Percentiles rank a stretch among this genome's conserved stretches.
These are phyloP conservation scores for Penicillium sclerotiorum DNA, from an alignment of 2,329 filamentous ascomycete genomes.

Conservation along the genomic window DNA sequence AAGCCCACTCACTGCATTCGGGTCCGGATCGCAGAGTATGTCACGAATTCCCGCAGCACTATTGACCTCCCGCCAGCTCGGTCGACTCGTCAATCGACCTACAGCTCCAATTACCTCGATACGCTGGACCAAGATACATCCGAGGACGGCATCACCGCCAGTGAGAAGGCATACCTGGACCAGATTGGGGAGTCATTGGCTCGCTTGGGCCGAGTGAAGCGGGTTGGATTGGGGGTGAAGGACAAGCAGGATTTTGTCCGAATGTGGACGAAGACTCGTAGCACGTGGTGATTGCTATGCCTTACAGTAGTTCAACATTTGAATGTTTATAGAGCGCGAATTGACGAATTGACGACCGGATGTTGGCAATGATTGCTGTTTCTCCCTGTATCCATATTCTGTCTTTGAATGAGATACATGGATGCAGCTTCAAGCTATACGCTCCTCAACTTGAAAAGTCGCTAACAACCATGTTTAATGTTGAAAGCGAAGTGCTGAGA, in stretches of 20 bases:
- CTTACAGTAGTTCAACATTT: background rate
- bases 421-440: too few species aligned
- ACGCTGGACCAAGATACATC: slow-evolving; percentile 44
- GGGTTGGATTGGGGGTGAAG: slow-evolving; percentile 78
- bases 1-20: slow-evolving; percentile 86
- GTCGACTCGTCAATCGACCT: slow-evolving; percentile 34
- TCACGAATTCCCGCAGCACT: slow-evolving; percentile 43
- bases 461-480: too few species aligned
- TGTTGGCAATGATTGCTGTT: too few species aligned
- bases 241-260: slow-evolving; percentile 84
- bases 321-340: background rate
- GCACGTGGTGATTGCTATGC: slow-evolving; percentile 27
- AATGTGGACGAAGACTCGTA: slow-evolving; percentile 60
- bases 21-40: slow-evolving; percentile 81
- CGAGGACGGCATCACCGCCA: slow-evolving; percentile 40
- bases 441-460: too few species aligned
- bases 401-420: too few species aligned
- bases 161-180: slow-evolving; percentile 74
- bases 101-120: slow-evolving; percentile 52
- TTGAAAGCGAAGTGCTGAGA: too few species aligned
- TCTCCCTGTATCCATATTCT: too few species aligned
- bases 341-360: background rate
- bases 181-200: slow-evolving; percentile 82
- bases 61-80: slow-evolving; percentile 20
- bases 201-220: slow-evolving; percentile 82